A percentile compares a stretch with the other conserved stretches of the same genome.
Conservation (phyloP, 176 grass and related monocot species). For the Paspalum vaginatum region DNA sequence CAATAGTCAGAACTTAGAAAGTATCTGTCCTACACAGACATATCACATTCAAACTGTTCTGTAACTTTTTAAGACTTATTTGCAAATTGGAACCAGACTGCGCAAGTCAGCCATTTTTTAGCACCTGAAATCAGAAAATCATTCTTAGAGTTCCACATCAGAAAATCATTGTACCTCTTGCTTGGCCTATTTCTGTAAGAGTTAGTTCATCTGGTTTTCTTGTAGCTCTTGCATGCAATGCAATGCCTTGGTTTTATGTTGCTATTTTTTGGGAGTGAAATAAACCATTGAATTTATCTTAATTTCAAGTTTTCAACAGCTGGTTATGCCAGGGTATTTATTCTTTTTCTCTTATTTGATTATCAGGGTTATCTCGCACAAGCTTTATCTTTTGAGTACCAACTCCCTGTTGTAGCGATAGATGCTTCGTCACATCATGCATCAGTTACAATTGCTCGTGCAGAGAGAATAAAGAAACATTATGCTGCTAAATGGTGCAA, state of each 20-base stretch:
- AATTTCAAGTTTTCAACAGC: not conserved
- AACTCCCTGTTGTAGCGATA: conserved; percentile 78
- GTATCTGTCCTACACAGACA: not conserved
- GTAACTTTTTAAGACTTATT: conserved; percentile 16
- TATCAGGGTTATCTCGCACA: conserved; percentile 95
- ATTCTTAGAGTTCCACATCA: too few species aligned
- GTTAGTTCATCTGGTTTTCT: conserved; percentile 6
- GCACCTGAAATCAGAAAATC: not conserved
- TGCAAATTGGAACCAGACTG: conserved; percentile 15
- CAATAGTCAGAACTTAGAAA: not conserved
- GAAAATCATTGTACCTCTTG: not conserved
- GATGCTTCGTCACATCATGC: conserved; percentile 94
- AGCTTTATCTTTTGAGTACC: conserved; percentile 88
- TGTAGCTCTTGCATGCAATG: not conserved
- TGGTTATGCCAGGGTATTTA: conserved; percentile 18
- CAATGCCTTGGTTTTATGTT: conserved; percentile 34
- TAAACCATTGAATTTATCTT: not conserved
- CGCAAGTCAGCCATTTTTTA: not conserved
- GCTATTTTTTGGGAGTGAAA: conserved; percentile 9
- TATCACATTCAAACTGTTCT: not conserved
- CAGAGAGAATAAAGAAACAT: conserved; percentile 87
- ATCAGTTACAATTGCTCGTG: conserved; percentile 75
- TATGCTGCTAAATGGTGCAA: conserved; percentile 78
- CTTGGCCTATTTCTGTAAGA: not conserved
- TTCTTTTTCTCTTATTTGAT: conserved; percentile 34